These are phyloP conservation scores for Plasmodium falciparum DNA, from an alignment of 169 alveolate genomes.

Conservation along the genomic window DNA sequence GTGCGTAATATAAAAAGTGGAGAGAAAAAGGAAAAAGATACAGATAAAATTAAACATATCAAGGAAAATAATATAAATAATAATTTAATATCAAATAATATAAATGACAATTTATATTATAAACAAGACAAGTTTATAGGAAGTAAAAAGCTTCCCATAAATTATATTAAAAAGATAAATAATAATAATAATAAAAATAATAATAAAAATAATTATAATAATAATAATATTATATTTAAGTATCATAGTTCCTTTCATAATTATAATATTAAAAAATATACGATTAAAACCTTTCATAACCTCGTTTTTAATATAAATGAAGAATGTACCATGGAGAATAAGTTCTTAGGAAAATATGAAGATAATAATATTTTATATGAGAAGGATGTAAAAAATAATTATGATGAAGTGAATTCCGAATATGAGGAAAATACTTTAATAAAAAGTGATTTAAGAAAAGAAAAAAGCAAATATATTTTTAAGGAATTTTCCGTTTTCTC, in stretches of 20 bases:
- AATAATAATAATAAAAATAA: no score
- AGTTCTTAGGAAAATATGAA: no score
- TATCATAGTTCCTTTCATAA: neutral
- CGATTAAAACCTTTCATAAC: neutral
- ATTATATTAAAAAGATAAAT: no score
- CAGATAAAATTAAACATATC: neutral
- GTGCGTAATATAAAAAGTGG: no score
- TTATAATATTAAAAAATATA: neutral
- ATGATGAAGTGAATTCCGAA: neutral
- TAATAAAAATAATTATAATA: neutral
- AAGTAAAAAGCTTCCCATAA: no score
- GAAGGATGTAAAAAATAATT: neutral
- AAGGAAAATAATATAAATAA: neutral
- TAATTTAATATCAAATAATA: no score
- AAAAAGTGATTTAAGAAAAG: neutral
- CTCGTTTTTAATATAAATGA: neutral
- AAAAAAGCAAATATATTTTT: slow-evolving; percentile 32
- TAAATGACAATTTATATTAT: no score
- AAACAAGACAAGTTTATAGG: no score
- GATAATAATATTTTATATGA: no score
- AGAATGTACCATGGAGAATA: slow-evolving; percentile 1
- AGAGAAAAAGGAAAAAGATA: no score
- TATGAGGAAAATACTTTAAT: neutral
- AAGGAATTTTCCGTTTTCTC: slow-evolving; percentile 69
- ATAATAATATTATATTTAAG: neutral